Conservation (phyloP, 1,139 yeast species). For the Geotrichum siamense region DNA sequence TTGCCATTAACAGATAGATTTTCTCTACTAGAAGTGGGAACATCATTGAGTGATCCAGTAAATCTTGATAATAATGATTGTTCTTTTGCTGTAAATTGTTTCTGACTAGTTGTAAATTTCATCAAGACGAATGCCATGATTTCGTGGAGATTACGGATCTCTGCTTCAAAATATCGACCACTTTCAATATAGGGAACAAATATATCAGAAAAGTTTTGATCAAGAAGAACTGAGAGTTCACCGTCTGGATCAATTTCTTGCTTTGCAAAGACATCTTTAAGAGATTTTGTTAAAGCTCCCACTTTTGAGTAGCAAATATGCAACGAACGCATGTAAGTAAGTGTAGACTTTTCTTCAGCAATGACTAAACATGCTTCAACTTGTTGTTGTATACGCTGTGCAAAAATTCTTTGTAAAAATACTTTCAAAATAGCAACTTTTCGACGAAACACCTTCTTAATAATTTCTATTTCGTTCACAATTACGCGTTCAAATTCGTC, state of each 20-base stretch:
- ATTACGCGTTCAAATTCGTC: slow-evolving; percentile 44
- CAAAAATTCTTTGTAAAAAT: slow-evolving; percentile 70
- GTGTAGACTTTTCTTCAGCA: slow-evolving; percentile 55
- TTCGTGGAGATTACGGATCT: slow-evolving; percentile 62
- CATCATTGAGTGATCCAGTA: slow-evolving; percentile 22
- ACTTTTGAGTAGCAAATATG: slow-evolving; percentile 58
- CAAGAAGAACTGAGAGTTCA: slow-evolving; percentile 51
- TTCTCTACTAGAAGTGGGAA: slow-evolving; percentile 7
- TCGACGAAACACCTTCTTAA: slow-evolving; percentile 63
- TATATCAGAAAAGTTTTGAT: slow-evolving; percentile 63
- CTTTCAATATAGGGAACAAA: slow-evolving; percentile 70
- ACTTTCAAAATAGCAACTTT: slow-evolving; percentile 60
- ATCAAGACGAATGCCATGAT: slow-evolving; percentile 41
- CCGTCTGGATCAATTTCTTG: slow-evolving; percentile 39
- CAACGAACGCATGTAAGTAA: slow-evolving; percentile 73
- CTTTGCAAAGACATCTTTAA: slow-evolving; percentile 49
- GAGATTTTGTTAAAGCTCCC: slow-evolving; percentile 56
- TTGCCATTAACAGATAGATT: slow-evolving; percentile 5
- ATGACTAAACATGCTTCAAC: slow-evolving; percentile 55
- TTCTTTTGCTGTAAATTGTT: slow-evolving; percentile 20
- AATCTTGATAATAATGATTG: slow-evolving; percentile 28
- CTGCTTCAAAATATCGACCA: slow-evolving; percentile 62
- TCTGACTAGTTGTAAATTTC: slow-evolving; percentile 24
- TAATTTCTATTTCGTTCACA: slow-evolving; percentile 64
- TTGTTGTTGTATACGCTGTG: slow-evolving; percentile 62